Base-by-base conservation (phyloP, 2,329 filamentous ascomycete genomes). In the Curvularia hawaiiensis region DNA sequence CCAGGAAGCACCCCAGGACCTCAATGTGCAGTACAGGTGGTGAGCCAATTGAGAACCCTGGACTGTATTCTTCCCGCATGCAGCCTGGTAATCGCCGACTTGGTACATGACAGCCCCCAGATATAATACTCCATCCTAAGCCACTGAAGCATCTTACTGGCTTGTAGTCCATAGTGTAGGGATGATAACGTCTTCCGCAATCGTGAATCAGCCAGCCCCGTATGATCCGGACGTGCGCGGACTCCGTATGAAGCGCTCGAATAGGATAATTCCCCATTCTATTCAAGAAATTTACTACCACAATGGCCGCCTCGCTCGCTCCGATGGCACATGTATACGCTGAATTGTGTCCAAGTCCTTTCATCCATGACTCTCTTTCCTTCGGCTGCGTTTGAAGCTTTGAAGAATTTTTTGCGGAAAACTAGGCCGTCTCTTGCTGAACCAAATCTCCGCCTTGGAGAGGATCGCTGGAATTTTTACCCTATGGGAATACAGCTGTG, bases 71-170 rank as follows among this genome's bases (percentile, higher is more conserved):
- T 64, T 8, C 72, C 72, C 3, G 79, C 79, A 52, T 76, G 81
- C 7, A 81, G 60, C 56, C 82, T 80, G 55, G 81, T 77, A 49
- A 81, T 83, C 59, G 65, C 76, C 1, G 79, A 78, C 62, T 83
- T 79, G 8, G 50, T 50, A 0, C 26, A 28, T 28, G 9, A 77
- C 65, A 48, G 67, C 68, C 1, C 79, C 79, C 8, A 82, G 66
- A 62, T 80, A 81, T 0, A 71, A 74, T 16, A 80, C 68, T 57
- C 81, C 78, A 8, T 71, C 66, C 79, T 3, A 65, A 70, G 7
- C 79, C 79, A 10, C 59, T 78, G 60, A 81, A 82, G 8, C 79
- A 79, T 11, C 80, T 77, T 1, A 81, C 41, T 44, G 41, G 41
- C 24, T 47, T 22, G 30, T 12, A 82, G 4, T 69, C 43, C 1